Evolutionary conservation across 176 grass and related monocot species (phyloP).

Genomic region (Lolium multiflorum): DNA sequence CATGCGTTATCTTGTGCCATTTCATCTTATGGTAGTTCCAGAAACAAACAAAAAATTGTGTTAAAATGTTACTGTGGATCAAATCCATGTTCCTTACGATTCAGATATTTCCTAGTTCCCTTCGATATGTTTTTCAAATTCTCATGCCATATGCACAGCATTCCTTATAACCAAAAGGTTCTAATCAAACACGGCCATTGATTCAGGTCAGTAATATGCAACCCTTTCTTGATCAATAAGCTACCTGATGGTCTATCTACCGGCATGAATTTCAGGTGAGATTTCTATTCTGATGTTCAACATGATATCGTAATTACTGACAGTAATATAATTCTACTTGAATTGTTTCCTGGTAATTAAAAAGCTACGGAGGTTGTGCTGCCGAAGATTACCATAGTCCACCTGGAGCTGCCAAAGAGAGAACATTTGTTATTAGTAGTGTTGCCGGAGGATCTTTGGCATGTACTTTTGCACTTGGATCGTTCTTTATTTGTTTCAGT

Average conservation of each 20-base stretch:
- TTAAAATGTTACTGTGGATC: neutral
- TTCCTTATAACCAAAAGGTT: neutral
- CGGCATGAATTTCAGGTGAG: slow-evolving; percentile 50
- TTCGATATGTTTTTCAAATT: neutral
- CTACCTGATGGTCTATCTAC: slow-evolving; percentile 49
- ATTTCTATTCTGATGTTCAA: slow-evolving; percentile 38
- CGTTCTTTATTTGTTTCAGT: slow-evolving; percentile 59
- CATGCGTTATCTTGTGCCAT: neutral
- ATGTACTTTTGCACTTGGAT: slow-evolving; percentile 59
- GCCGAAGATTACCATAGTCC: slow-evolving; percentile 37
- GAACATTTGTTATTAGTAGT: slow-evolving; percentile 43
- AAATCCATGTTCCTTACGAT: slow-evolving; percentile 11
- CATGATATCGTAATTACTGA: neutral
- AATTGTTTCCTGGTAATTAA: slow-evolving; percentile 29
- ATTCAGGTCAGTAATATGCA: slow-evolving; percentile 67
- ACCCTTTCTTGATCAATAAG: slow-evolving; percentile 52
- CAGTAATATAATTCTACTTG: slow-evolving; percentile 22
- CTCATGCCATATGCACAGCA: neutral
- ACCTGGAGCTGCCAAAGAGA: slow-evolving; percentile 40
- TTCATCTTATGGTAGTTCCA: neutral
- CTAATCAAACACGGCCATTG: slow-evolving; percentile 11
- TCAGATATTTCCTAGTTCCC: neutral
- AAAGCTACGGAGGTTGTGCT: slow-evolving; percentile 56
- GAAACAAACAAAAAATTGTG: neutral
- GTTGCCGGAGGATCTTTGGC: slow-evolving; percentile 71